Evolutionary conservation across 768 basidiomycete genomes (phyloP).

Genomic region (Russula sp.): DNA sequence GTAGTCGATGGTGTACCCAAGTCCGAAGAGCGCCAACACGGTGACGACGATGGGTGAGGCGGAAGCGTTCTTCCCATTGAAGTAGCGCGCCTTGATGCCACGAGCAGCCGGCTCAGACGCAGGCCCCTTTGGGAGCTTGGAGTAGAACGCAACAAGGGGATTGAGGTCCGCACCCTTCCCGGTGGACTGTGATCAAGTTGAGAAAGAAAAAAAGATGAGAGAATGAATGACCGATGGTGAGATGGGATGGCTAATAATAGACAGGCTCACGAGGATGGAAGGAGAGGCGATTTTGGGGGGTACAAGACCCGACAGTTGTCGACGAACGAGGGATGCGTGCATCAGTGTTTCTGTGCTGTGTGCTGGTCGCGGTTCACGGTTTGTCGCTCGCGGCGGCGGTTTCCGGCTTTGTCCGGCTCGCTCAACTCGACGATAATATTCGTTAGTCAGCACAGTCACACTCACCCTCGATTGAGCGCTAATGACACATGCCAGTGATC

Average conservation of each 20-base stretch:
- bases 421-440: no score
- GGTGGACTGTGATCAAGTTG: constrained; percentile 48
- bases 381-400: background rate
- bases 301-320: constrained; percentile 76
- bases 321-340: constrained; percentile 79
- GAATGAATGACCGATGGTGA: background rate
- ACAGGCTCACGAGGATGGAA: constrained; percentile 63
- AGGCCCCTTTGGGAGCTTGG: constrained; percentile 88
- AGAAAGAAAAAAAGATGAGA: background rate
- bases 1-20: constrained; percentile 86
- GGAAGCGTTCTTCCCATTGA: constrained; percentile 81
- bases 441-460: constrained; percentile 2
- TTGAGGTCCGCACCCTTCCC: constrained; percentile 74
- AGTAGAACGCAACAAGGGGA: constrained; percentile 92
- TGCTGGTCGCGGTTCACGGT: background rate
- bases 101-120: constrained; percentile 47
- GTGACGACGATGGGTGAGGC: constrained; percentile 57
- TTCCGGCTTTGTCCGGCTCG: background rate
- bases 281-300: constrained; percentile 96
- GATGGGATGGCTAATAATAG: no score
- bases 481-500: no score
- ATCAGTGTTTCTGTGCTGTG: constrained; percentile 31
- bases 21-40: constrained; percentile 58
- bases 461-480: no score
- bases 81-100: constrained; percentile 76